Evolutionary conservation across 257 asterid genomes (phyloP).

Genomic region (Solanum paucissectum): DNA sequence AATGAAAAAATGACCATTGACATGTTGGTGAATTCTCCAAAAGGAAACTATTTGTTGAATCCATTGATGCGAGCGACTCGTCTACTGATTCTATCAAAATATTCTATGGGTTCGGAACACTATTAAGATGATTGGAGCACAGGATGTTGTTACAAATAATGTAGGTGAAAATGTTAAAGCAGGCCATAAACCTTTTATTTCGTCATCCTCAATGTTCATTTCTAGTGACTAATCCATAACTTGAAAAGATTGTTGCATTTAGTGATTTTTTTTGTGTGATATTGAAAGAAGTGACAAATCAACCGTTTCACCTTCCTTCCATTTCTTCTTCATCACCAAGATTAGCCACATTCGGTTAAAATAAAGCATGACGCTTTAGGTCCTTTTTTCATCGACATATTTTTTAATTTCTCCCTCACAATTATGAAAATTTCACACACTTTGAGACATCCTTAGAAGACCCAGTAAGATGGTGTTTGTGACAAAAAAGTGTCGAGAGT

Average conservation of each 20-base stretch:
- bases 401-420: too few species aligned
- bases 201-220: too few species aligned
- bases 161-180: background rate
- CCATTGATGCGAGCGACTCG: background rate
- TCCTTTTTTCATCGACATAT: too few species aligned
- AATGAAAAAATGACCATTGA: background rate
- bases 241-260: too few species aligned
- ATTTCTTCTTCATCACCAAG: background rate
- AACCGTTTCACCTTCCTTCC: background rate
- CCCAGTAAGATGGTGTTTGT: too few species aligned
- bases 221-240: too few species aligned
- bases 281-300: background rate
- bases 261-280: background rate
- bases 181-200: too few species aligned
- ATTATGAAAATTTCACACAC: too few species aligned
- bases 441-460: too few species aligned
- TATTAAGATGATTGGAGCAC: background rate
- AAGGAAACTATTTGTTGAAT: background rate
- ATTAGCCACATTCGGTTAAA: background rate
- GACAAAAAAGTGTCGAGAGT: too few species aligned
- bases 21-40: background rate
- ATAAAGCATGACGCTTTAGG: too few species aligned
- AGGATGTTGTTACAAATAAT: background rate
- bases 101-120: background rate
- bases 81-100: background rate